Evolutionary conservation across 306 rosid genomes (phyloP).

Genomic region (Corylus heterophylla): DNA sequence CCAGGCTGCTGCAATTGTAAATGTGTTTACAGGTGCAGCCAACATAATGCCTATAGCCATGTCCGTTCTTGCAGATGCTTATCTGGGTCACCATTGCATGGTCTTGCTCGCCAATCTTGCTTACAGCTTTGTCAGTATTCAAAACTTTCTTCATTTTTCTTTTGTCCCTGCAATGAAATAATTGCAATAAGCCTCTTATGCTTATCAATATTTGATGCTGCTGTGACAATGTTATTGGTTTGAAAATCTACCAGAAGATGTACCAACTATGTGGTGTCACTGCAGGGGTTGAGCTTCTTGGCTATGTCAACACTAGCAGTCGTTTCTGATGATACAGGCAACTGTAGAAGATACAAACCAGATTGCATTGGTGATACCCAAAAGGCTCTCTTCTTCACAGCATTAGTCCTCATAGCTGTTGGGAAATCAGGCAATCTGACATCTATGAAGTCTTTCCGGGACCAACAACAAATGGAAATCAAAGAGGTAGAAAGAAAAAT

Average conservation of each 20-base stretch:
- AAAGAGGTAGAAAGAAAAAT: background rate
- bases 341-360: background rate
- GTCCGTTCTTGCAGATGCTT: slow-evolving; percentile 27
- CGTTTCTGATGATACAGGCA: background rate
- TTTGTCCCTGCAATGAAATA: background rate
- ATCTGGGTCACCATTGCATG: slow-evolving; percentile 22
- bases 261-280: background rate
- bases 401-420: slow-evolving; percentile 13
- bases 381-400: background rate
- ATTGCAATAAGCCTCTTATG: background rate
- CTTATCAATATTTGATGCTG: too few relatives aligned
- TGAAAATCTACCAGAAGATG: background rate
- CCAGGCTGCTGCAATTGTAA: slow-evolving; percentile 37
- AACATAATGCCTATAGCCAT: slow-evolving; percentile 23
- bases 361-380: background rate
- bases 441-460: background rate
- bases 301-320: slow-evolving; percentile 3
- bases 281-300: slow-evolving; percentile 24
- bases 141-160: background rate
- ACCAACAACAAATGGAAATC: background rate
- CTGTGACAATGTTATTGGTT: too few relatives aligned
- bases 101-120: slow-evolving; percentile 27
- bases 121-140: slow-evolving; percentile 21
- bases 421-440: background rate
- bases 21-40: slow-evolving; percentile 18